A percentile compares a stretch with the other conserved stretches of the same genome.
Evolutionary conservation across 176 grass and related monocot genomes (phyloP).

Genomic region (Bolboschoenus planiculmis): DNA sequence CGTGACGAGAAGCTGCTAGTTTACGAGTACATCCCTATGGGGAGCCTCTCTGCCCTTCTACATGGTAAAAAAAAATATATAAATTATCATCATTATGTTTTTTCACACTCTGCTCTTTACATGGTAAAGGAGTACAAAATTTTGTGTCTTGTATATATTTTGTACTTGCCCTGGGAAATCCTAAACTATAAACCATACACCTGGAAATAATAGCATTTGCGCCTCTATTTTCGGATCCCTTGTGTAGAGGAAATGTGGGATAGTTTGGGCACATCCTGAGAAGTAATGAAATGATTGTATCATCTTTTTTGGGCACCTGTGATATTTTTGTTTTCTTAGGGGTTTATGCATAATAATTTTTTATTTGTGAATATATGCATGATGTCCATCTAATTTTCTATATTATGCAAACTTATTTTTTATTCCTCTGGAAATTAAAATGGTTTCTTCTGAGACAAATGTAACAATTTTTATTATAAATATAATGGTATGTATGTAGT

Average conservation of each 20-base stretch:
- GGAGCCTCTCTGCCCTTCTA: slow-evolving; percentile 92
- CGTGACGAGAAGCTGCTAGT: slow-evolving; percentile 97
- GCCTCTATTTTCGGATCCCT: neutral
- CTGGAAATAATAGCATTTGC: neutral
- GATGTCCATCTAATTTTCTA: neutral
- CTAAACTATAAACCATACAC: neutral
- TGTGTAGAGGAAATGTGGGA: neutral
- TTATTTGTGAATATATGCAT: neutral
- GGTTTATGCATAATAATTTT: neutral
- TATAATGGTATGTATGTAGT: neutral
- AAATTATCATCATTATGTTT: neutral
- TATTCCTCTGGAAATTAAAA: neutral
- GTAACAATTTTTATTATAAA: neutral
- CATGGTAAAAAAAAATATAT: slow-evolving; percentile 54
- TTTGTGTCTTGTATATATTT: neutral
- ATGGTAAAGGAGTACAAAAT: neutral
- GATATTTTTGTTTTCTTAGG: neutral
- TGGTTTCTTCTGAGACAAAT: neutral
- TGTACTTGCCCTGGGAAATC: no score
- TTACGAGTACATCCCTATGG: slow-evolving; percentile 94
- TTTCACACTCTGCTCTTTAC: neutral
- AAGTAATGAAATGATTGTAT: neutral
- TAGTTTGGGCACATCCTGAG: neutral
- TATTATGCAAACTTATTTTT: neutral
- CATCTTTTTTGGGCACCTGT: neutral